These are phyloP conservation scores for Vanrija humicola DNA, from an alignment of 1,284 basidiomycete species.

Conservation along the genomic window DNA sequence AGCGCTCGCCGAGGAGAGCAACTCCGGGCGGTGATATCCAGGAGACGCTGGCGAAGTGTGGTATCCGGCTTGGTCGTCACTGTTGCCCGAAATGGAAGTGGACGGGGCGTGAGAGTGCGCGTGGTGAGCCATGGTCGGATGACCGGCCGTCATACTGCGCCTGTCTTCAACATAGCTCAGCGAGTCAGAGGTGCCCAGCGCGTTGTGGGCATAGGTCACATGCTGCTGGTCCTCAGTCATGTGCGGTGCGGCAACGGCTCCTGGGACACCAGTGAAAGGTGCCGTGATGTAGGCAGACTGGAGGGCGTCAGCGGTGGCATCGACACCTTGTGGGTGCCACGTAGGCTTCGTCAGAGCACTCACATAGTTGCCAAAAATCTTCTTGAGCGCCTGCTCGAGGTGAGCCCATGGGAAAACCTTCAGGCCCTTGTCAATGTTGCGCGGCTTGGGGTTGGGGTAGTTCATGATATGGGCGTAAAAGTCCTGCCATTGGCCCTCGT, in stretches of 20 bases:
- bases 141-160: neutral
- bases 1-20: too few species aligned
- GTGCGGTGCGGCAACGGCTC: neutral
- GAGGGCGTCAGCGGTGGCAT: neutral
- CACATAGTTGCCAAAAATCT: conserved; percentile 93
- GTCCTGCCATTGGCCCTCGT: conserved; percentile 53
- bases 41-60: too few species aligned
- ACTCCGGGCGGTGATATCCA: too few species aligned
- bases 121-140: neutral
- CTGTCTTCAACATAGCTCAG: conserved; percentile 12
- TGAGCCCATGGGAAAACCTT: conserved; percentile 94
- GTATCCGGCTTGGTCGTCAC: too few species aligned
- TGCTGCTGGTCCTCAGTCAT: neutral
- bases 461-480: conserved; percentile 96
- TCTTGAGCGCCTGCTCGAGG: conserved; percentile 75
- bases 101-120: neutral
- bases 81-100: too few species aligned
- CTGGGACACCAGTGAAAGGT: conserved; percentile 1
- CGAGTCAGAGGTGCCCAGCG: conserved; percentile 3
- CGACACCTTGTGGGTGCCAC: neutral
- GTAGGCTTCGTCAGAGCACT: conserved; percentile 41
- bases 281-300: conserved; percentile 7
- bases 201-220: conserved; percentile 9
- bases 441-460: conserved; percentile 85
- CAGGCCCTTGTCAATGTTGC: conserved; percentile 96